These are phyloP conservation scores for Turritis glabra DNA, from an alignment of 345 rosid species.

Conservation along the genomic window DNA sequence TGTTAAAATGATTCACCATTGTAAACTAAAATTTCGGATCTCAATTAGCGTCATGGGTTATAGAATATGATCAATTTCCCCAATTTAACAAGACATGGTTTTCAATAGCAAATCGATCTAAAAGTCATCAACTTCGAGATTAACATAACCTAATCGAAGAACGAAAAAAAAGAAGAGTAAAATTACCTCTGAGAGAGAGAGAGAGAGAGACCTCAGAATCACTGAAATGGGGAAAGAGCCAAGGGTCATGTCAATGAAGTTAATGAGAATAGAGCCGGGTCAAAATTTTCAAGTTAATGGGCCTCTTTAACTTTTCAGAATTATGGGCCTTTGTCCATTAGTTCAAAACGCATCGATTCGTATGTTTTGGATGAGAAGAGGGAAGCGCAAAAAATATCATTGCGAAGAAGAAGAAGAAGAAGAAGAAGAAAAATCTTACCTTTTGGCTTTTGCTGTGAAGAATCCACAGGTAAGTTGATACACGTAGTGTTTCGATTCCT, in stretches of 20 bases:
- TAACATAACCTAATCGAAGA: not conserved
- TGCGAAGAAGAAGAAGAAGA: not conserved
- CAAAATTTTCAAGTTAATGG: slow-evolving; percentile 11
- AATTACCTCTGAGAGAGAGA: slow-evolving; percentile 6
- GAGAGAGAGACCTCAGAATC: not conserved
- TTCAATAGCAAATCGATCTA: no score
- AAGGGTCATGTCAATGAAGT: not conserved
- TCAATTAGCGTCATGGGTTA: not conserved
- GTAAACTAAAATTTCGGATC: slow-evolving; percentile 1
- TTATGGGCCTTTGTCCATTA: slow-evolving; percentile 14
- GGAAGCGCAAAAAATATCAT: slow-evolving; percentile 21
- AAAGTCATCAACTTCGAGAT: not conserved
- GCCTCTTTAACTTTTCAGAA: not conserved
- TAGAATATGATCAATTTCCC: not conserved
- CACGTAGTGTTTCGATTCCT: not conserved
- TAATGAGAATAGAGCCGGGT: slow-evolving; percentile 15
- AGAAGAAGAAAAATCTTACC: not conserved
- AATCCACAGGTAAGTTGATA: slow-evolving; percentile 1
- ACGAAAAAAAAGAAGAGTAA: not conserved
- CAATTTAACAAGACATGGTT: not conserved
- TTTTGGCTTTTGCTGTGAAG: slow-evolving; percentile 4
- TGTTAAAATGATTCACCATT: no score
- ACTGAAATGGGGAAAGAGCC: not conserved
- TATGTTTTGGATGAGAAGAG: slow-evolving; percentile 14
- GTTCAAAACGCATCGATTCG: not conserved